These are phyloP conservation scores for Marchantia paleacea DNA, from an alignment of 225 moss, liverwort and hornwort genomes.

Conservation along the genomic window DNA sequence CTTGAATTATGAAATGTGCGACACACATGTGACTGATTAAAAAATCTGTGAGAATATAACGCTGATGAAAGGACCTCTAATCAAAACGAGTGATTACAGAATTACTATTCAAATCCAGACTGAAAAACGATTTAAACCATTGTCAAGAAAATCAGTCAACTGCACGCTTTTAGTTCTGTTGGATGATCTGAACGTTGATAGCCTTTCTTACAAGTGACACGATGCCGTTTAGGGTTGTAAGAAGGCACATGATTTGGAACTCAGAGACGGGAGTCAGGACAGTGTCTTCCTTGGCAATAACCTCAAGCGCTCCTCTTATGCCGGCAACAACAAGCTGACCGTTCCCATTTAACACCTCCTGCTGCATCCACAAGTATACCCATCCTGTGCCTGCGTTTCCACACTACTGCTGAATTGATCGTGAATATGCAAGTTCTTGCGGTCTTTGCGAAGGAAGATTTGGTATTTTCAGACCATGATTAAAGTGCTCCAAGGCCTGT, in stretches of 20 bases:
- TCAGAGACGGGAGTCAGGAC: constrained; percentile 22
- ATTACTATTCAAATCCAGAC: too few species aligned
- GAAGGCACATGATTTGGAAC: constrained; percentile 37
- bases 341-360: constrained; percentile 21
- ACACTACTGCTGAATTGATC: neutral
- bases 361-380: constrained; percentile 31
- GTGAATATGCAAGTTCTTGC: too few species aligned
- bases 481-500: neutral
- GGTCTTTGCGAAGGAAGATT: neutral
- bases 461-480: neutral
- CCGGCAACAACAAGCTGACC: constrained; percentile 23
- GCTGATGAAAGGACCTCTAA: too few species aligned
- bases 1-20: too few species aligned
- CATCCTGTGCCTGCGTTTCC: constrained; percentile 31
- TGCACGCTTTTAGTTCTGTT: neutral
- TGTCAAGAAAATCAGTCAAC: neutral
- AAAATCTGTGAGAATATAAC: too few species aligned
- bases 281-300: neutral
- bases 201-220: constrained; percentile 23
- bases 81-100: too few species aligned
- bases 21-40: too few species aligned
- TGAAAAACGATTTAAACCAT: too few species aligned
- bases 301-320: constrained; percentile 13
- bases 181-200: too few species aligned
- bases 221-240: constrained; percentile 16